Evolutionary conservation across 768 basidiomycete genomes (phyloP).

Genomic region (Boletus rubropictus): DNA sequence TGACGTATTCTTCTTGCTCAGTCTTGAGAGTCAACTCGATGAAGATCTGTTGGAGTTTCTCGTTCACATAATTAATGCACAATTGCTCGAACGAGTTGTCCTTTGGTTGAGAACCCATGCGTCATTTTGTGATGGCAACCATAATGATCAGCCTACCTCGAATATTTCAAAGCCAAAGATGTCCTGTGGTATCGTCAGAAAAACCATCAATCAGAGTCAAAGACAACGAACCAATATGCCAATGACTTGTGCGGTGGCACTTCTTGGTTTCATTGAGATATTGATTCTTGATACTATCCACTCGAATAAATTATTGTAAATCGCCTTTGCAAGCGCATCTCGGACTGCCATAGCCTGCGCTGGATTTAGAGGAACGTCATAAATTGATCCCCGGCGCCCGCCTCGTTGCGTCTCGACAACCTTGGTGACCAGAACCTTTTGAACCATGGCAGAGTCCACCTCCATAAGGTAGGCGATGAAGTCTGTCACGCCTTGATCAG

Average conservation of each 20-base stretch:
- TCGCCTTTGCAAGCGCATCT: conserved; percentile 90
- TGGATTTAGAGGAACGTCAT: conserved; percentile 92
- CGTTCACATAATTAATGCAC: conserved; percentile 99
- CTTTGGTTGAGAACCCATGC: conserved; percentile 37
- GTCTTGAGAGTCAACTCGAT: conserved; percentile 98
- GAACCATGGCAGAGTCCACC: conserved; percentile 67
- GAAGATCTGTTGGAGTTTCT: conserved; percentile 98
- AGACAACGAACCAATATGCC: conserved; percentile 71
- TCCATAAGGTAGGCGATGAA: conserved; percentile 96
- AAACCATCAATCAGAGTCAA: not conserved
- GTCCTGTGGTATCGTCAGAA: conserved; percentile 46
- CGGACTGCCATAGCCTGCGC: conserved; percentile 84
- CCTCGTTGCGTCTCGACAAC: conserved; percentile 92
- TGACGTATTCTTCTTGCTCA: conserved; percentile 98
- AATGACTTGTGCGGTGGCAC: conserved; percentile 70
- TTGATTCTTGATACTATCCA: conserved; percentile 99
- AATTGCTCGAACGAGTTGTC: conserved; percentile 96
- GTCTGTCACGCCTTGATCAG: conserved; percentile 86
- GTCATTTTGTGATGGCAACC: conserved; percentile 1
- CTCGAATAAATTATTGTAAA: conserved; percentile 98
- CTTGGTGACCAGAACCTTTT: conserved; percentile 80
- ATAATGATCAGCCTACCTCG: conserved; percentile 45
- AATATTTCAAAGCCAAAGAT: conserved; percentile 99
- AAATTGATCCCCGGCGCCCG: conserved; percentile 90
- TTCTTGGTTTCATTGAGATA: conserved; percentile 88